Conservation (phyloP, 306 rosid species). For the Oemleria cerasiformis region DNA sequence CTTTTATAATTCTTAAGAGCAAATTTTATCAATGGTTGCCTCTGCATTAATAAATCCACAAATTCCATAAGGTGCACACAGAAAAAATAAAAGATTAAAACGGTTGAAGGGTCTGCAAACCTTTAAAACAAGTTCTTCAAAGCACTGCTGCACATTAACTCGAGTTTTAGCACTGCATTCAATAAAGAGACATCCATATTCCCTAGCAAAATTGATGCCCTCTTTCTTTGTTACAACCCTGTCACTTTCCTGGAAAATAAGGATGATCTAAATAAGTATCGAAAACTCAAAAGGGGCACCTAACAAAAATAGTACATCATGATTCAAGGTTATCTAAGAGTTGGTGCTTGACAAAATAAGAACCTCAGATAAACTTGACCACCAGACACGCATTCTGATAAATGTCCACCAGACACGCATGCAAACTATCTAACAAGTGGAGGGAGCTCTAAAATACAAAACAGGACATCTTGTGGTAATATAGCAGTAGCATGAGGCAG, state of each 20-base stretch:
- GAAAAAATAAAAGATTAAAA: background rate
- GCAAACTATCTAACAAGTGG: background rate
- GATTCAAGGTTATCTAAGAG: conserved; percentile 18
- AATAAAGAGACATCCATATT: conserved; percentile 82
- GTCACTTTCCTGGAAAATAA: conserved; percentile 70
- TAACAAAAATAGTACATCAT: background rate
- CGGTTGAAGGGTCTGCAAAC: conserved; percentile 25
- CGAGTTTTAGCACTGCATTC: conserved; percentile 99
- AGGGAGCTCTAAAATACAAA: background rate
- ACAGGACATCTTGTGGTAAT: background rate
- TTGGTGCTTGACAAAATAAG: conserved; percentile 20
- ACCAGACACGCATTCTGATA: background rate
- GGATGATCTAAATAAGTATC: conserved; percentile 18
- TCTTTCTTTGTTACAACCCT: conserved; percentile 88
- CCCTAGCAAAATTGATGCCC: conserved; percentile 87
- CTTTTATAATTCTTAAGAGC: background rate
- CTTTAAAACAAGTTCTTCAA: conserved; percentile 96
- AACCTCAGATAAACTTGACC: background rate
- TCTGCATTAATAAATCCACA: background rate
- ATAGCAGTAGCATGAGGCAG: background rate
- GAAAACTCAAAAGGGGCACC: conserved; percentile 19
- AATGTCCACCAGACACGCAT: conserved; percentile 1
- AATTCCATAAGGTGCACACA: background rate
- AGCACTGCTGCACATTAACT: conserved; percentile 87
- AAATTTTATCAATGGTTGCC: background rate